These are phyloP conservation scores for Sphagnum fallax DNA, from an alignment of 228 moss, liverwort and hornwort genomes.

Conservation along the genomic window DNA sequence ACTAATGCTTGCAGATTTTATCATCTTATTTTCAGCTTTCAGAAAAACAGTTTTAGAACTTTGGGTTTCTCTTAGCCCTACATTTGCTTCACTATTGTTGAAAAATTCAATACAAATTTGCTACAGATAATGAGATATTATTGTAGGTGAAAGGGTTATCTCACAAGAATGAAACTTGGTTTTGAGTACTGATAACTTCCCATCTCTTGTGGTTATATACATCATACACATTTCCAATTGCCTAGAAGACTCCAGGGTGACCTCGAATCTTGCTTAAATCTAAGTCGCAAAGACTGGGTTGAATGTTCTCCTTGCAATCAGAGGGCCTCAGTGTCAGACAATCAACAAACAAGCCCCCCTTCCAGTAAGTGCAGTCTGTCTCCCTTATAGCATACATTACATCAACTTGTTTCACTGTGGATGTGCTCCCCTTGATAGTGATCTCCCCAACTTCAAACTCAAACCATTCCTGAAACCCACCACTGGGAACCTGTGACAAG, in stretches of 20 bases:
- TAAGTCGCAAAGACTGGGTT: conserved; percentile 1
- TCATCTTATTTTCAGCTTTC: too few species aligned
- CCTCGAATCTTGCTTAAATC: conserved; percentile 14
- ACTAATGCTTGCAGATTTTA: too few species aligned
- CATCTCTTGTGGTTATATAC: not conserved
- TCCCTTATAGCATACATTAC: conserved; percentile 49
- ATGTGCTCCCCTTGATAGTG: conserved; percentile 33
- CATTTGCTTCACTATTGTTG: too few species aligned
- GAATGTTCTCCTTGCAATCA: conserved; percentile 36
- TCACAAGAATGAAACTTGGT: too few species aligned
- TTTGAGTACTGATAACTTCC: too few species aligned
- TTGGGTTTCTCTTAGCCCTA: too few species aligned
- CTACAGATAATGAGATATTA: too few species aligned
- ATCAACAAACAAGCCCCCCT: conserved; percentile 78
- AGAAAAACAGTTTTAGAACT: too few species aligned
- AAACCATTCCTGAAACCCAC: conserved; percentile 64
- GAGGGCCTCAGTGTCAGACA: conserved; percentile 61
- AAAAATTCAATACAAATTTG: too few species aligned
- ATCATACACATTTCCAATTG: not conserved
- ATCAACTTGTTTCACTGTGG: conserved; percentile 38
- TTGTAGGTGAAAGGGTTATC: too few species aligned
- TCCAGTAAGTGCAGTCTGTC: conserved; percentile 71
- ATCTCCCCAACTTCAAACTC: conserved; percentile 85
- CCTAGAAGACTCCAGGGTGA: conserved; percentile 31
- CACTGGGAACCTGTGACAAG: conserved; percentile 32